These are phyloP conservation scores for Circinella umbellata DNA, from an alignment of 371 early-diverging fungal genomes.

Conservation along the genomic window DNA sequence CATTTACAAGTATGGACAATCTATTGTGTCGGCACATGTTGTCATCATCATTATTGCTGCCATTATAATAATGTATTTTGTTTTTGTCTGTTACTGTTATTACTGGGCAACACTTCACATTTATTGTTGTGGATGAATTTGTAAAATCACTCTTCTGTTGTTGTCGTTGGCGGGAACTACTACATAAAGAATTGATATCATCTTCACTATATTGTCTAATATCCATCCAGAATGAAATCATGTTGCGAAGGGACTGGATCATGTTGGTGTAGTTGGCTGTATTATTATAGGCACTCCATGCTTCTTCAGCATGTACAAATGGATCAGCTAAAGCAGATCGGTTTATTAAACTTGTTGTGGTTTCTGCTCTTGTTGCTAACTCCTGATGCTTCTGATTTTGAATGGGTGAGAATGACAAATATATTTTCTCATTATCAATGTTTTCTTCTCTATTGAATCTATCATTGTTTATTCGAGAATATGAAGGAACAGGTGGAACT, in stretches of 20 bases:
- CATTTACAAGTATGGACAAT: not conserved
- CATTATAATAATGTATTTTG: no score
- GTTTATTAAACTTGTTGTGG: not conserved
- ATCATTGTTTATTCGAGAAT: not conserved
- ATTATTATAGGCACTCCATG: not conserved
- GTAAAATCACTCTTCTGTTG: no score
- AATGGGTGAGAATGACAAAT: no score
- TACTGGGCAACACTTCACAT: no score
- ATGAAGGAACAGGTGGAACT: slow-evolving; percentile 7
- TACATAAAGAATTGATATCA: not conserved
- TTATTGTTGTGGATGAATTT: not conserved
- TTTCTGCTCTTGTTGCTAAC: not conserved
- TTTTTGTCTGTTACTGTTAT: no score
- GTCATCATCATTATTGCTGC: no score
- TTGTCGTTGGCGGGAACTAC: not conserved
- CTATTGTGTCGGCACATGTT: no score
- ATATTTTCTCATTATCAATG: slow-evolving; percentile 2
- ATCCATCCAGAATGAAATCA: not conserved
- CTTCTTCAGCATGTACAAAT: not conserved
- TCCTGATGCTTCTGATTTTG: not conserved
- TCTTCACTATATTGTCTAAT: not conserved
- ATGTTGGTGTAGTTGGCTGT: not conserved
- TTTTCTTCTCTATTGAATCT: not conserved
- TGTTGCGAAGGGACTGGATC: not conserved
- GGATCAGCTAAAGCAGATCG: not conserved